Evolutionary conservation across 345 rosid genomes (phyloP), one percentile per base, ranked within the genome.

Genomic region (Triadica sebifera): DNA sequence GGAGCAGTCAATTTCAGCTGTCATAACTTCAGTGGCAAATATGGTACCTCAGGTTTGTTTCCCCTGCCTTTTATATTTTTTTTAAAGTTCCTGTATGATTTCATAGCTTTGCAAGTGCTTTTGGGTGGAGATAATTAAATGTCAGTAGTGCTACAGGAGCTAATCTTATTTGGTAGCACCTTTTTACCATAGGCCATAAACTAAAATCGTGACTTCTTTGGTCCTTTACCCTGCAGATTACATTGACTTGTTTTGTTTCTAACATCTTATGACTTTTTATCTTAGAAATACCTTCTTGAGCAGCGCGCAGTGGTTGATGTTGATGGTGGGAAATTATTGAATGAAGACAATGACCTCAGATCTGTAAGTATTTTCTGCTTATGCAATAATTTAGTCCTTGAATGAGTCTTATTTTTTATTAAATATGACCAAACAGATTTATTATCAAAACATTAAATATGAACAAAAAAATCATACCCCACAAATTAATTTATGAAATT

Each of bases 291-390:
- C 84, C 96, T 94, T 81, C 94, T 94, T 34, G 98, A 94, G 87
- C 91, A 92, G 85, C 87, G 89, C 47, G 98, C 98, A 29, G 86
- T 90, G 72, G 77, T 92, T 77, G 92, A 92, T 76, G 83, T 61
- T 73, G 97, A 94, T 83, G 93, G 94, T 73, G 91, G 96, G 22
- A 92, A 86, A 82, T 82, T 90, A 75, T 96, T 94, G 67, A 94
- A 94, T 77, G 98, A 94, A 84, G 98, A 94, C 81, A 88, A 80
- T 83, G 98, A 94, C 84, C 72, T 94, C 73, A 87, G 98, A 94
- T 85, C 97, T 82, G 98, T 94, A 85, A 79, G 98, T 86, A 63
- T 43, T 51, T 69, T 76, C 25, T 52, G 57, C 67, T 75, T 67
- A 50, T 65, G 67, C 16, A 70, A 58, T 61, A 71, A 70, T 17